Base-by-base conservation (phyloP, 2,329 filamentous ascomycete species). In the Calonectria pseudoturangicola region DNA sequence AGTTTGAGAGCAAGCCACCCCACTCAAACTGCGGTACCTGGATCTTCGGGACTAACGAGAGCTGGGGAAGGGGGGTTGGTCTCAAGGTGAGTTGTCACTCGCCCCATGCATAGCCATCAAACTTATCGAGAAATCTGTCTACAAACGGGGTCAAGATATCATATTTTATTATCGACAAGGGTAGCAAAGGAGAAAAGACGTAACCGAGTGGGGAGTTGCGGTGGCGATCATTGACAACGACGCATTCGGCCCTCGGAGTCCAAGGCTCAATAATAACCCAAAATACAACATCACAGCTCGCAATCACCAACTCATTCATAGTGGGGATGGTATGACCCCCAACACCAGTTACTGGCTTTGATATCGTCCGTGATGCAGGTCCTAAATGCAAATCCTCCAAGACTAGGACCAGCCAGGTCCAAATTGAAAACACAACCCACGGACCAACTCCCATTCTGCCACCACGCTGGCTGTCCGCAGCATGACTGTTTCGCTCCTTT, bases 321-420 rank as follows among this genome's bases (percentile, higher is more conserved):
- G 33, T 18, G 33, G 54, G 54, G 25, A 60, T 41, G 7, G n/a
- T 27, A 21, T 41, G 21, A 4, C 33, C 39, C 13, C 18, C 27
- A 21, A 28, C 27, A 27, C 33, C 9, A 25, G 18, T 43, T 63
- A 16, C 54, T 41, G 33, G n/a, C 33, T 51, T 70, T 68, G 54
- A 30, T 70, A 76, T 74, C 68, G 74, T 73, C 56, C 62, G 54
- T 69, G 68, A 79, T 70, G 76, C 77, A 79, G 76, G 77, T 79
- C 73, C 70, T 75, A 66, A 71, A 58, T 63, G 71, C 63, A 64
- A 77, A 79, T 74, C 75, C 68, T 74, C 70, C 70, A 75, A 66
- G 9, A 47, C 45, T 18, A 8, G 15, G 43, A 28, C 48, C 4
- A 25, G 21, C 48, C 50, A 48, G 25, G 21, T 30, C 33, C 12